Evolutionary conservation across 2,329 filamentous ascomycete species (phyloP), one percentile per base, ranked within the genome.

Genomic region (Beauveria sp.): DNA sequence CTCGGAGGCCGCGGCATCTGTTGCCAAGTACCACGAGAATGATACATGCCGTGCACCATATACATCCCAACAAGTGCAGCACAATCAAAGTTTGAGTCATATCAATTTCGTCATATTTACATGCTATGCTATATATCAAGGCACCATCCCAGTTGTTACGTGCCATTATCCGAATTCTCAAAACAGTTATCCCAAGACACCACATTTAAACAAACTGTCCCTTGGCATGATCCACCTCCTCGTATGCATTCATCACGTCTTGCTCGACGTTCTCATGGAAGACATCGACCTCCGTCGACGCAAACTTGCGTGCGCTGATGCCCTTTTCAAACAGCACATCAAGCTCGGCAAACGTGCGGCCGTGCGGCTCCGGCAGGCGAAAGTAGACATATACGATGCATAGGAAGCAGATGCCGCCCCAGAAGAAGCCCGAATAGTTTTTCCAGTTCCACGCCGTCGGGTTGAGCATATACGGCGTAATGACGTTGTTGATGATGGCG

Each of bases 381-480:
- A 92, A 93, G 70, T 86, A 93, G 24, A 58, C 56, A 24, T 62
- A 96, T 18, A 95, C 76, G 68, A 93, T 85, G 76, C 90, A 95
- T 60, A 86, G 74, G 76, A 91, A 90, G 75, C 90, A 93, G 62
- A 91, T 86, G 0, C 87, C 89, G 16, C 85, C 87, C 89, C 91
- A 91, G 79, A 96, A 96, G 77, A 96, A 96, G 30, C 92, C 91
- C 0, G 91, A 84, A 68, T 84, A 95, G 75, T 95, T 95, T 63
- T 85, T 81, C 92, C 91, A 96, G 74, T 96, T 79, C 92, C 93
- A 96, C 0, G 86, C 88, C 1, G 79, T 81, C 0, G 92, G 91
- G 75, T 96, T 96, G 47, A 96, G 81, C 92, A 96, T 96, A 75
- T 96, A 96, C 0, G 92, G 92, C 0, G 91, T 96, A 46, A 96